phyloP scores from a whole-genome alignment of 805 yeast species.

The Cyberlindnera euphorbiiphila region DNA sequence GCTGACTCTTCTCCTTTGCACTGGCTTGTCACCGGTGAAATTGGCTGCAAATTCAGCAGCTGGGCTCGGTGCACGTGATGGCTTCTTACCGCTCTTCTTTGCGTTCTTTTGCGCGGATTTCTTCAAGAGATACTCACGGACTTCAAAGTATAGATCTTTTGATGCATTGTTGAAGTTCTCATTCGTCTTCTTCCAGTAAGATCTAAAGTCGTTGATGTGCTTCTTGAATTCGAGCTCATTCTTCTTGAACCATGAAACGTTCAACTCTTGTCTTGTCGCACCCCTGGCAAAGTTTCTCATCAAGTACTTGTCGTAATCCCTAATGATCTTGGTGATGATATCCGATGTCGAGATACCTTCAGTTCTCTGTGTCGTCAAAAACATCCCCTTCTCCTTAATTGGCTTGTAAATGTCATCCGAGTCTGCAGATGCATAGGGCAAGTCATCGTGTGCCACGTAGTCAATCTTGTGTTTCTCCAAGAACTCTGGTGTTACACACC shows the following conservation, averaged over 20 bases:
- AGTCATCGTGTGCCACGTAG: constrained; percentile 96
- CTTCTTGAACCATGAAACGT: constrained; percentile 96
- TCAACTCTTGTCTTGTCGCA: constrained; percentile 92
- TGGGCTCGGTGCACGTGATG: constrained; percentile 9
- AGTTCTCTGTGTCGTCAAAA: constrained; percentile 91
- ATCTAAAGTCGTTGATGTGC: constrained; percentile 82
- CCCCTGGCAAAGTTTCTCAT: constrained; percentile 98
- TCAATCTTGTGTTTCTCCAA: constrained; percentile 77
- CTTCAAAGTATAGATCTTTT: constrained; percentile 79
- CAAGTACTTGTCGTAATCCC: constrained; percentile 94
- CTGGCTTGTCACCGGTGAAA: constrained; percentile 55
- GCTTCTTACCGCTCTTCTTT: constrained; percentile 12
- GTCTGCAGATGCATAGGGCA: constrained; percentile 89
- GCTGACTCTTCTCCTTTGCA: constrained; percentile 8
- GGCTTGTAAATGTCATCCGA: constrained; percentile 91
- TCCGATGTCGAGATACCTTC: constrained; percentile 96
- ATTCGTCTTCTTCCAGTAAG: constrained; percentile 77
- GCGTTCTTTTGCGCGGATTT: constrained; percentile 30
- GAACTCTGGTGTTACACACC: constrained; percentile 88
- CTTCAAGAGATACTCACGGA: constrained; percentile 64
- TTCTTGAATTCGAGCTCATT: constrained; percentile 93
- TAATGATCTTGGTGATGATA: constrained; percentile 89
- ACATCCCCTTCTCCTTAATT: constrained; percentile 85
- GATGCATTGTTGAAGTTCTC: constrained; percentile 66
- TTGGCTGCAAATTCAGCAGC: constrained; percentile 43